Evolutionary conservation across 768 basidiomycete genomes (phyloP), one percentile per base, ranked within the genome.

Genomic region (Candolleomyces aberdarensis): DNA sequence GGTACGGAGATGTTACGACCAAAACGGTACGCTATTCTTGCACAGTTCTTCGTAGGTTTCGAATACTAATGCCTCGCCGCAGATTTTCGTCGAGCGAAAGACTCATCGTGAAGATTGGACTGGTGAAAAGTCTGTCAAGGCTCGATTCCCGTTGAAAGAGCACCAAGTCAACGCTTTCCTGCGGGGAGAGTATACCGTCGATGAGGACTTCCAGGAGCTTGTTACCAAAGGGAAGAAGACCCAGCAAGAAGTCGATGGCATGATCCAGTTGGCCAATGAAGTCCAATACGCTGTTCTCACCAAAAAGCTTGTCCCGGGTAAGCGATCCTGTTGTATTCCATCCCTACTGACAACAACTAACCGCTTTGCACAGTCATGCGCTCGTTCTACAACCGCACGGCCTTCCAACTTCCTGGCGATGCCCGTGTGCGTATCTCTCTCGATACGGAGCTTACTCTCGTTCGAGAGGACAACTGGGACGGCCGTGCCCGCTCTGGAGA

Each of bases 101-200:
- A 94, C 91, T 0, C 91, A 99, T 71, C 85, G 95, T 58, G 97
- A 99, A 74, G 97, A 99, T 70, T 99, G 97, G 97, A 98, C 96
- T 0, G 97, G 97, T 39, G 96, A 99, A 74, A 98, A 98, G 74
- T 95, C 93, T 10, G 96, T 98, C 70, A 99, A 98, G 75, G 92
- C 95, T 14, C 91, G 96, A 11, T 98, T 98, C 77, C 87, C 92
- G 3, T 88, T 99, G 72, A 95, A 96, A 71, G 96, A 98, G 71
- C 86, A 94, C 63, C 85, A 91, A 50, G 88, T 98, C 66, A 96
- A 98, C 69, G 87, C 90, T 15, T 99, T 94, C 79, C 75, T 97
- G 44, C 79, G 82, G 20, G 97, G 97, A 17, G 88, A 93, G 69
- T 90, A 97, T 74, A 96, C 87, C 31, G 90, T 97, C 82, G 96